Evolutionary conservation across 2,329 filamentous ascomycete species (phyloP), one percentile per base, ranked within the genome.

Genomic region (Orbilia brochopaga): DNA sequence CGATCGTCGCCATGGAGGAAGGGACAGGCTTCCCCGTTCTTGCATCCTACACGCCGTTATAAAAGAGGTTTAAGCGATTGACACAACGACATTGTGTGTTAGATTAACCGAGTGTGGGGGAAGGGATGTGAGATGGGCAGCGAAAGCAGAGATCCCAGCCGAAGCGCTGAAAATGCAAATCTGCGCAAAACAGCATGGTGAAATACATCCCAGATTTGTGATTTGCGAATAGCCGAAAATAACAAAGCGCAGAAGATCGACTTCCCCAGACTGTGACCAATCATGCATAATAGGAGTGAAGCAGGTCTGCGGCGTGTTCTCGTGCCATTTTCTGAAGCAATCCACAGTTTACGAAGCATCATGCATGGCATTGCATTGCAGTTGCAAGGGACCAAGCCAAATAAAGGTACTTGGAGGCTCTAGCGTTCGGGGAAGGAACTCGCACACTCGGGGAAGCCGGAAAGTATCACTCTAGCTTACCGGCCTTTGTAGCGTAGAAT

Each of bases 151-250:
- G 65, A 63, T 69, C 48, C 48, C 32, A 63, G 65, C 52, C 65
- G 57, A 58, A 63, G 58, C 21, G 46, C 46, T 27, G 32, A 21
- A 51, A 13, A 48, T 63, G 65, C 21, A 23, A 62, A 54, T 53
- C 65, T 40, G 50, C 35, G 21, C 42, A 32, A 19, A 54, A 52
- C 44, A 23, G 57, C 57, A 62, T 46, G 35, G 8, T 44, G 53
- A 54, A 59, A 42, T 37, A 46, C 42, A 62, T 61, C 32, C 24
- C 52, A 23, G n/a, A 32, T 10, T 35, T 13, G 11, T n/a, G 53
- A 63, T 69, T 69, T 63, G 48, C 59, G 59, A 44, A 64, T 55
- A 64, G 51, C 66, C 60, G 66, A 70, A 56, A n/a, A n/a, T n/a
- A n/a, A 64, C 59, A 64, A 54, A 63, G 58, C 51, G 59, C 13